Evolutionary conservation across 2,329 filamentous ascomycete genomes (phyloP), one percentile per base, ranked within the genome.

Genomic region (Aureobasidium pullulans): DNA sequence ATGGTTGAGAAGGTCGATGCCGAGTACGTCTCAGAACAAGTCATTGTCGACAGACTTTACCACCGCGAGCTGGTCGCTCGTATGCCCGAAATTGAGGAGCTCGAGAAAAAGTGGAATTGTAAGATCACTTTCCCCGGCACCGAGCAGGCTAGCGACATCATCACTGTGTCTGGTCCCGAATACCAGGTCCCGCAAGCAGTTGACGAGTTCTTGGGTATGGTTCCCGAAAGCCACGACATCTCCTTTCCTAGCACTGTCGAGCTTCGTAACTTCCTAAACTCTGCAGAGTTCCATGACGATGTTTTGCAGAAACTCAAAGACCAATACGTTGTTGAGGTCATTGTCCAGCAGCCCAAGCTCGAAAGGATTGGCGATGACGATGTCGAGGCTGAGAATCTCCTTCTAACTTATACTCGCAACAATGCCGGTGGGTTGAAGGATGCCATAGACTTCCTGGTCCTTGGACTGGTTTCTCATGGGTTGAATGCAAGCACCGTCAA

Each of bases 21-120:
- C 15, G 94, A 99, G 74, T 96, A 96, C 69, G 95, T 95, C 32
- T 91, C 90, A 19, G 92, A 96, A 74, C 89, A 89, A 61, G 92
- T 96, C 65, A 89, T 89, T 65, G 91, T 97, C 68, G 93, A 97
- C 71, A 89, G 94, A 57, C 81, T 99, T 60, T 96, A 96, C 72
- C 94, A 99, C 70, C 89, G 94, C 64, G 90, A 96, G 75, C 84
- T 99, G 62, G 88, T 99, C 71, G 84, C 89, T 61, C 90, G 92
- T 61, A 86, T 97, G 64, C 79, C 84, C 46, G 90, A 96, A 69
- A 90, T 99, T 60, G 93, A 97, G 65, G 90, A 94, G 66, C 81
- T 99, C 54, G 94, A 99, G 78, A 95, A 96, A 81, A 96, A 96
- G 76, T 97, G 92, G 88, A 97, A 97, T 74, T 99, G 94, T 85